Evolutionary conservation across 192 early-diverging fungal genomes (phyloP).

Genomic region (Neocallimastix lanati): DNA sequence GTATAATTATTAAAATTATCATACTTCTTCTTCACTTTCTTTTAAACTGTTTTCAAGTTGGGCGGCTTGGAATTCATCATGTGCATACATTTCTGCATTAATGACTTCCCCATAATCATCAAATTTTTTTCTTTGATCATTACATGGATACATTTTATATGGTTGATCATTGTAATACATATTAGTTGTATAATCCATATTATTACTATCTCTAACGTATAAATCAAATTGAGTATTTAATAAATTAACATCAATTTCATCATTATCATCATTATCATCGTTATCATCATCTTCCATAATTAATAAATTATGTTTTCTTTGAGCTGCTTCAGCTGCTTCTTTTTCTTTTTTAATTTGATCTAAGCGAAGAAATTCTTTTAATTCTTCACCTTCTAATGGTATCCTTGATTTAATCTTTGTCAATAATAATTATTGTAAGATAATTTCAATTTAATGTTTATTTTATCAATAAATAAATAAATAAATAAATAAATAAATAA

Average conservation of each 20-base stretch:
- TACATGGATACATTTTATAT: conserved; percentile 59
- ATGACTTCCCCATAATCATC: conserved; percentile 88
- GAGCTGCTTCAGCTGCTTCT: conserved; percentile 40
- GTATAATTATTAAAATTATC: no score
- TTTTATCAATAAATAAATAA: no score
- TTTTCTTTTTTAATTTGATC: conserved; percentile 24
- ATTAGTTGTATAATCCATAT: conserved; percentile 27
- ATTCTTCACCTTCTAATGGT: conserved; percentile 69
- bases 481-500: no score
- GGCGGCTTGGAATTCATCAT: conserved; percentile 12
- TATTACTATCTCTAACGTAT: conserved; percentile 58
- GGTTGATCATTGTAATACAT: not conserved
- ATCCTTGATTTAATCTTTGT: conserved; percentile 31
- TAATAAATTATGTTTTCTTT: conserved; percentile 34
- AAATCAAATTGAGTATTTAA: conserved; percentile 52
- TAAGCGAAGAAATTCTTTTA: conserved; percentile 35
- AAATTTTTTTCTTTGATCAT: conserved; percentile 58
- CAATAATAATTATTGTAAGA: no score
- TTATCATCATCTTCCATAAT: conserved; percentile 60
- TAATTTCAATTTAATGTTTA: no score
- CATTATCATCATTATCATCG: conserved; percentile 30
- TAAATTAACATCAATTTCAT: conserved; percentile 22
- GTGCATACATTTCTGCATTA: conserved; percentile 34
- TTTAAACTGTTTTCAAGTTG: conserved; percentile 14
- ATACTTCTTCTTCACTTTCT: conserved; percentile 7